Evolutionary conservation across 164 flowering plant genomes (phyloP), one percentile per base, ranked within the genome.

Genomic region (Taxillus chinensis): DNA sequence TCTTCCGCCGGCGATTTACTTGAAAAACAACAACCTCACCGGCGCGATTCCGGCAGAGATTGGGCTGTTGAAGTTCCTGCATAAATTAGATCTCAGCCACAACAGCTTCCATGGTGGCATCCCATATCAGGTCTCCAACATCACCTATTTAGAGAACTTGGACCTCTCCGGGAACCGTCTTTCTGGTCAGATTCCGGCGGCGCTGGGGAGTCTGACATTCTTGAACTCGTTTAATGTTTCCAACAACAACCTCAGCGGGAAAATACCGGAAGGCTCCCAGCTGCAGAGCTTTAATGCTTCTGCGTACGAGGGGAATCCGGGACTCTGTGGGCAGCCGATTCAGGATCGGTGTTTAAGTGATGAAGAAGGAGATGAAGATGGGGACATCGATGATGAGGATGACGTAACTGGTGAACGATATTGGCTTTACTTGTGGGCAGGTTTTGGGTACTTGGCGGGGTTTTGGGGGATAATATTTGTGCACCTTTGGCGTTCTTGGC

Each of bases 1-100:
- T 67, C 73, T 84, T n/a, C 87, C 87, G 51, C 87, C 86, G 5
- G 87, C 86, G 7, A 73, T 86, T 41, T 79, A 81, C 69, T 67
- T 86, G 49, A 43, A 41, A 38, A 74, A 72, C 76, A 86, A 82
- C 71, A 75, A 58, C 74, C 64, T 84, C 41, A 73, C 43, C 53
- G 89, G 89, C 9, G 64, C 40, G 27, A 84, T 86, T 37, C 92
- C 89, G 3, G 43, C 59, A 41, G 82, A 82, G 67, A 74, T 86
- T 62, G 84, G 92, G 45, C 80, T 40, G 14, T 43, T 86, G 69
- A 75, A 76, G 68, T 63, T 54, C 48, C 77, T 86, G 66, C 82
- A 77, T 59, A 76, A 68, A 55, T 70, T 86, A 16, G 86, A 84
- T 68, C 84, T 59, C n/a, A 1, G 72, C 4, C 41, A 63, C 17